phyloP scores from a whole-genome alignment of 352 stramenopile species.

The Phytophthora chlamydospora region DNA sequence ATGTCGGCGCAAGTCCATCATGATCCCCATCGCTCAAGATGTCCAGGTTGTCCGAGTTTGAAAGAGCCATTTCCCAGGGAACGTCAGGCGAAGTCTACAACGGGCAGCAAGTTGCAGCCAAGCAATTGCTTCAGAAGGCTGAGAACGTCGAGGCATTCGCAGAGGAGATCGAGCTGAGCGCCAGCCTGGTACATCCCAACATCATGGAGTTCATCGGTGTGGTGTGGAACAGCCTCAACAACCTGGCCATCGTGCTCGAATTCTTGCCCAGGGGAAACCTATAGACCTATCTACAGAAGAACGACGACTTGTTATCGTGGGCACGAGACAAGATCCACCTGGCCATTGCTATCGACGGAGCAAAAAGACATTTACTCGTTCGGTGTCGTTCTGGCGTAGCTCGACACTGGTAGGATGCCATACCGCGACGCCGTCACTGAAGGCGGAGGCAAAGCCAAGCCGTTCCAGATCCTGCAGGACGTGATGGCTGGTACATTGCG shows the following conservation, averaged over 20 bases:
- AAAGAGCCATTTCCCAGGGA: slow-evolving; percentile 32
- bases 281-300: too few species aligned
- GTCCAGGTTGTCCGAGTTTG: too few species aligned
- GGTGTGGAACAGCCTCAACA: too few species aligned
- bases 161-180: too few species aligned
- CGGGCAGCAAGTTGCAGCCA: slow-evolving; percentile 44
- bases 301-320: slow-evolving; percentile 37
- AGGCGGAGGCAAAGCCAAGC: slow-evolving; percentile 18
- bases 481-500: slow-evolving; percentile 46
- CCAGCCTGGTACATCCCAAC: too few species aligned
- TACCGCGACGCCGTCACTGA: slow-evolving; percentile 33
- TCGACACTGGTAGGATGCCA: slow-evolving; percentile 39
- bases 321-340: slow-evolving; percentile 33
- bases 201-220: too few species aligned
- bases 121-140: slow-evolving; percentile 36
- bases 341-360: slow-evolving; percentile 40
- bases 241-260: too few species aligned
- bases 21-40: too few species aligned
- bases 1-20: too few species aligned
- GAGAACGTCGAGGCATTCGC: too few species aligned
- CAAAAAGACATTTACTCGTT: slow-evolving; percentile 75
- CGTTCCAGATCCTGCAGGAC: slow-evolving; percentile 48
- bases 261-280: too few species aligned
- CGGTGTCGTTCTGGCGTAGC: slow-evolving; percentile 58
- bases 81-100: slow-evolving; percentile 47